These are phyloP conservation scores for Fusarium secorum DNA, from an alignment of 2,329 filamentous ascomycete genomes.

Conservation along the genomic window DNA sequence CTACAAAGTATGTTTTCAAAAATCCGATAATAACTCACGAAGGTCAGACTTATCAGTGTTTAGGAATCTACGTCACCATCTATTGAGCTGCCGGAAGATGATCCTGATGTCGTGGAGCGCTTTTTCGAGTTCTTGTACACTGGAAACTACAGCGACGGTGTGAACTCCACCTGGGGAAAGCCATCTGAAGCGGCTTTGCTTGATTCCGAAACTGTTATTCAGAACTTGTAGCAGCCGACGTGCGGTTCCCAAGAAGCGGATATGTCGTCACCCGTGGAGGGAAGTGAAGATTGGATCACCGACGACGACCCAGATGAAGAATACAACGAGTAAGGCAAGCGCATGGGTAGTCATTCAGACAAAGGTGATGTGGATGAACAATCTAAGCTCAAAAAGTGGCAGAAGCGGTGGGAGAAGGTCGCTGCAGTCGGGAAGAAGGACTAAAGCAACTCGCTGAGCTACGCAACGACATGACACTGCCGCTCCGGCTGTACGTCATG, in stretches of 20 bases:
- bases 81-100: constrained; percentile 43
- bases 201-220: not conserved
- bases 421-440: not conserved
- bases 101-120: constrained; percentile 36
- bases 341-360: rapidly evolving
- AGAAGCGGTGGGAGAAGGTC: not conserved
- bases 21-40: too few relatives aligned
- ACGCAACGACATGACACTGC: constrained; percentile 24
- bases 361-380: not conserved
- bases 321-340: constrained; percentile 15
- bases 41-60: not conserved
- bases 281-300: not conserved
- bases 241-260: not conserved
- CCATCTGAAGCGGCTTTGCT: not conserved
- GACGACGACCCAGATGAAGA: constrained; percentile 13
- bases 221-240: not conserved
- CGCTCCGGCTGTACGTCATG: constrained; percentile 45
- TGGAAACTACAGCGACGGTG: constrained; percentile 25
- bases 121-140: constrained; percentile 47
- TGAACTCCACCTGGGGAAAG: not conserved
- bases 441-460: not conserved
- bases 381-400: not conserved
- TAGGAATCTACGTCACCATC: constrained; percentile 27
- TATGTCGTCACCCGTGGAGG: not conserved
- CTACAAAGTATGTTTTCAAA: constrained; percentile 37